Evolutionary conservation across 441 rosid genomes (phyloP).

Genomic region (Mallotus repandus): DNA sequence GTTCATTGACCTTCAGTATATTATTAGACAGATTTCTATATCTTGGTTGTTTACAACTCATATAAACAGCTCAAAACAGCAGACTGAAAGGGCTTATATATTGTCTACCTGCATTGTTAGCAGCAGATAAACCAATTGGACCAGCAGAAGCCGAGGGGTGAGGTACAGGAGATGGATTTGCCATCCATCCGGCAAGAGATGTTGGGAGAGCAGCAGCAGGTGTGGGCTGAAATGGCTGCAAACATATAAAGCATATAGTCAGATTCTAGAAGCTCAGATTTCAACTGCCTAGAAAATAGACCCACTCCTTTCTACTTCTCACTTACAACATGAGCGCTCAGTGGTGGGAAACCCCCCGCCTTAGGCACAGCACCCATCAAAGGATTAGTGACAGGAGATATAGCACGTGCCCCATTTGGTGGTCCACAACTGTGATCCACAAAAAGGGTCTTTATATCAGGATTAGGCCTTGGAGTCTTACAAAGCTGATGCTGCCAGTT

Average conservation of each 20-base stretch:
- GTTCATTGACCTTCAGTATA: background rate
- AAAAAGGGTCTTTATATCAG: slow-evolving; percentile 79
- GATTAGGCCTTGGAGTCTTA: slow-evolving; percentile 77
- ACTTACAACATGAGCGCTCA: slow-evolving; percentile 72
- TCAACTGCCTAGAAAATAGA: slow-evolving; percentile 15
- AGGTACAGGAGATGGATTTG: slow-evolving; percentile 60
- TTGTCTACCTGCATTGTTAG: slow-evolving; percentile 60
- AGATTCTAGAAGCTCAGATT: slow-evolving; percentile 14
- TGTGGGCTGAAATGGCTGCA: slow-evolving; percentile 71
- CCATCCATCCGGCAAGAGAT: slow-evolving; percentile 86
- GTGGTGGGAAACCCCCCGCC: slow-evolving; percentile 60
- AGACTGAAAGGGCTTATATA: slow-evolving; percentile 6
- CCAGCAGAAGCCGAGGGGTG: slow-evolving; percentile 71
- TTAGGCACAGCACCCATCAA: slow-evolving; percentile 63
- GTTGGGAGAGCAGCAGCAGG: slow-evolving; percentile 67
- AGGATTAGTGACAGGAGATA: slow-evolving; percentile 74
- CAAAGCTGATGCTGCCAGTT: slow-evolving; percentile 92
- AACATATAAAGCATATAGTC: slow-evolving; percentile 13
- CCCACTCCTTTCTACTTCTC: slow-evolving; percentile 15
- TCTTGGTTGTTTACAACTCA: background rate
- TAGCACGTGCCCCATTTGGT: slow-evolving; percentile 72
- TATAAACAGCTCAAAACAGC: slow-evolving; percentile 9
- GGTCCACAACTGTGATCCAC: slow-evolving; percentile 75
- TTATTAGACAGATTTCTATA: background rate
- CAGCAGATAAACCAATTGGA: slow-evolving; percentile 53